These are phyloP conservation scores for Conringia planisiliqua DNA, from an alignment of 345 rosid genomes.

Conservation along the genomic window DNA sequence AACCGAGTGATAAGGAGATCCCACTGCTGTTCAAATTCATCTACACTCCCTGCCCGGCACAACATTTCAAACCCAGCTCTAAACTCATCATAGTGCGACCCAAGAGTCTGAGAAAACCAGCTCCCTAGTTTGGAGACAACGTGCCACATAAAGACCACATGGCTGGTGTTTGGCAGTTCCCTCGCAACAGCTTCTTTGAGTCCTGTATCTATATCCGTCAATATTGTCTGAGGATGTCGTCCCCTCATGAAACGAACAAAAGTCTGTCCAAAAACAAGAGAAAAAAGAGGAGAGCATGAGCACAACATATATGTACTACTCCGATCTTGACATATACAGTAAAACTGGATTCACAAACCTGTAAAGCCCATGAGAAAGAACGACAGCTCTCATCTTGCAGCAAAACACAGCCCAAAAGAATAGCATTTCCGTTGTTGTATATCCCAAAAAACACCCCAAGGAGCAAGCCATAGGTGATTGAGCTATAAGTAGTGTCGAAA, in stretches of 20 bases:
- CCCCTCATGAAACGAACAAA: slow-evolving; percentile 83
- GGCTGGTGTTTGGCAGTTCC: slow-evolving; percentile 77
- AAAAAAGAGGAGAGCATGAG: slow-evolving; percentile 27
- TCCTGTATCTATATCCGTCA: slow-evolving; percentile 79
- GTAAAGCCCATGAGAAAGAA: slow-evolving; percentile 90
- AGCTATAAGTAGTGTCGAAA: slow-evolving; percentile 72
- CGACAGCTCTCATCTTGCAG: slow-evolving; percentile 70
- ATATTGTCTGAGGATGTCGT: slow-evolving; percentile 68
- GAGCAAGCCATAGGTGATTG: slow-evolving; percentile 76
- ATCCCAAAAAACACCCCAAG: slow-evolving; percentile 85
- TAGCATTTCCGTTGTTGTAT: slow-evolving; percentile 59
- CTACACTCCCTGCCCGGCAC: slow-evolving; percentile 52
- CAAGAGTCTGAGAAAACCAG: slow-evolving; percentile 78
- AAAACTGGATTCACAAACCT: slow-evolving; percentile 60
- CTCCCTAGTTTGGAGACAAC: slow-evolving; percentile 72
- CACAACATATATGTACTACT: slow-evolving; percentile 24
- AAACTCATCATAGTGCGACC: slow-evolving; percentile 68
- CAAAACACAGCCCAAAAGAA: slow-evolving; percentile 76
- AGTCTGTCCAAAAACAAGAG: slow-evolving; percentile 63
- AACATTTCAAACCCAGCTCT: slow-evolving; percentile 64
- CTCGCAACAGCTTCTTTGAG: slow-evolving; percentile 74
- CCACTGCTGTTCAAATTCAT: slow-evolving; percentile 87
- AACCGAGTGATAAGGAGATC: slow-evolving; percentile 60
- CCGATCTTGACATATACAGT: slow-evolving; percentile 21
- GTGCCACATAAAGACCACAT: slow-evolving; percentile 64